Base-by-base conservation (phyloP, 768 basidiomycete genomes). In the Leucosporidium yakuticum region DNA sequence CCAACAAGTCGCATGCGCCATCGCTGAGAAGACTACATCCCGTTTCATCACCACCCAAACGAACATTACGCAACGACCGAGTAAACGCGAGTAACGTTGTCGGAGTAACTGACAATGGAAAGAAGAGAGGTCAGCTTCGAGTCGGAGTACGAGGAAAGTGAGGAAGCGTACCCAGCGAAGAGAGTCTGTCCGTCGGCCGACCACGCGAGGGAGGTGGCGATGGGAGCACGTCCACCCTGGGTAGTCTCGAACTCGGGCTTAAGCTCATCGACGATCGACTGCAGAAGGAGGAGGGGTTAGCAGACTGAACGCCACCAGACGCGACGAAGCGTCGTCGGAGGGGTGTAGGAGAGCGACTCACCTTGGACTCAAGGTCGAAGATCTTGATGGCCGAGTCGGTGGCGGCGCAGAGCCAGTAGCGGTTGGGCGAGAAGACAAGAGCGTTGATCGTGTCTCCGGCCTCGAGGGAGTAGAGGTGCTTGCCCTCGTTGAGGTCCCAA, bases 401-500 rank as follows among this genome's bases (percentile, higher is more conserved):
- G 73, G 96, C 96, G 76, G 96, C 96, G 79, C 96, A 99, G 73
- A 99, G 83, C 96, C 96, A 99, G 89, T 99, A 99, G 67, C 95
- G 88, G 85, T 99, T 99, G 69, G 96, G 96, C 21, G 91, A 94
- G 86, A 99, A 99, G 79, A 98, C 96, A 74, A 99, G 89, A 69
- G 96, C 93, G 79, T 99, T 97, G 85, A 99, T 94, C 75, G 93
- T 83, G 79, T 99, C 91, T 69, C 94, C 94, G 58, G 96, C 96
- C 81, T 99, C 96, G 68, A 99, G 88, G 63, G 93, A 97, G 85
- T 99, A 99, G 77, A 99, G 87, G 85, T 98, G 96, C 84, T 97
- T 98, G 84, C 93, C 94, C 84, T 98, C 96, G 83, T 97, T 98
- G 77, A 99, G 83, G 80, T 99, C 96, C 96, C 96, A 99, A 19